Evolutionary conservation across 1,284 basidiomycete species (phyloP).

Genomic region (Trichosporon coremiiforme): DNA sequence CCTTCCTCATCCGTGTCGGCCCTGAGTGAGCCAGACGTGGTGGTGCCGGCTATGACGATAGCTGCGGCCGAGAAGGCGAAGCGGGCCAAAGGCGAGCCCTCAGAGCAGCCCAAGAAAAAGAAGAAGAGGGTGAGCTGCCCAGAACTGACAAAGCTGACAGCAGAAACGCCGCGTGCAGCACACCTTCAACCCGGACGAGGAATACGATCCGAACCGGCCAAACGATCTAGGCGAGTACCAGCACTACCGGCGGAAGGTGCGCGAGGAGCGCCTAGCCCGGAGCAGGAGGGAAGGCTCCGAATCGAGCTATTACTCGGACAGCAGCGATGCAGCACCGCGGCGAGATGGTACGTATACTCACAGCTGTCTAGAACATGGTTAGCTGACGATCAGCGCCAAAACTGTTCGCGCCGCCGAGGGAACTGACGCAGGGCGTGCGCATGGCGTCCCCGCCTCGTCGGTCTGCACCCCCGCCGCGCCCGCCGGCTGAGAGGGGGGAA

Average conservation of each 20-base stretch:
- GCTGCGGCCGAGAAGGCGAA: constrained; percentile 32
- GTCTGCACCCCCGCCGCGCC: constrained; percentile 22
- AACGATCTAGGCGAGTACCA: constrained; percentile 56
- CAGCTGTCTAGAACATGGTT: not conserved
- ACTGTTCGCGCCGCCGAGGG: constrained; percentile 52
- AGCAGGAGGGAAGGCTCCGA: constrained; percentile 39
- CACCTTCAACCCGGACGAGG: constrained; percentile 53
- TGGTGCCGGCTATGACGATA: constrained; percentile 53
- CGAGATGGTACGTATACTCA: constrained; percentile 49
- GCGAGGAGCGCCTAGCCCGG: constrained; percentile 43
- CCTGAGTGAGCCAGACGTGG: not conserved
- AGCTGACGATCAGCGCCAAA: constrained; percentile 44
- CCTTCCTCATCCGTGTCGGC: not conserved
- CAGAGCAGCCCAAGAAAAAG: constrained; percentile 42
- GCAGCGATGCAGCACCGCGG: constrained; percentile 51
- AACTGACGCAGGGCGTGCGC: constrained; percentile 25
- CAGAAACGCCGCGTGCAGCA: constrained; percentile 37
- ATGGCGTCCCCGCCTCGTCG: not conserved
- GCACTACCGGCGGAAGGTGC: constrained; percentile 45
- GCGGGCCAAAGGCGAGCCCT: constrained; percentile 32
- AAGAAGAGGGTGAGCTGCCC: constrained; percentile 50
- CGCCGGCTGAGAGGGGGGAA: constrained; percentile 32
- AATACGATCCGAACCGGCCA: constrained; percentile 54
- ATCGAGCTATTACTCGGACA: constrained; percentile 47
- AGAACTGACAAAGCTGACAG: too few species aligned